phyloP scores from a whole-genome alignment of 2,329 filamentous ascomycete genomes.

The Fusarium circinatum region DNA sequence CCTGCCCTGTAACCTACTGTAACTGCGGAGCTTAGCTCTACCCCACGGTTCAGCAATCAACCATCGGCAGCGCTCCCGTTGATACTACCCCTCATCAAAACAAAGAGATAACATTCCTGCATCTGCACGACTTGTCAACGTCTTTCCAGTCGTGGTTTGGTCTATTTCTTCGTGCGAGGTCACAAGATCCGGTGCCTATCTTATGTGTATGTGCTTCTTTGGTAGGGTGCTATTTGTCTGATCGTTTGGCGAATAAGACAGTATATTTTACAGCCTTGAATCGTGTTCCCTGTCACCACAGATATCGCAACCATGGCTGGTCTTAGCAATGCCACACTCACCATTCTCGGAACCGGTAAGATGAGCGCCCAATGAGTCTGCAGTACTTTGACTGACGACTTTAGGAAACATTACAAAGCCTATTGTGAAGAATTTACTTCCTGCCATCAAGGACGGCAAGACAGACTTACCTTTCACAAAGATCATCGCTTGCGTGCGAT shows the following conservation, averaged over 20 bases:
- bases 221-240: not conserved
- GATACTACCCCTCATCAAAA: slow-evolving; percentile 15
- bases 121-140: slow-evolving; percentile 28
- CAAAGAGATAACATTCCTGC: slow-evolving; percentile 17
- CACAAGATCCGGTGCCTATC: not conserved
- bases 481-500: slow-evolving; percentile 47
- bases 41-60: slow-evolving; percentile 5
- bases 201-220: not conserved
- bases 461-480: slow-evolving; percentile 37
- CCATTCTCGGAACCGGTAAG: slow-evolving; percentile 40
- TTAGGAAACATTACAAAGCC: slow-evolving; percentile 48
- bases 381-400: not conserved
- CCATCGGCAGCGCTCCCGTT: slow-evolving; percentile 26
- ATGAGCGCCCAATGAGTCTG: not conserved
- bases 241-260: not conserved
- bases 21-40: not conserved
- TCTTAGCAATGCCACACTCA: slow-evolving; percentile 35
- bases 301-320: slow-evolving; percentile 24
- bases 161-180: not conserved
- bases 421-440: slow-evolving; percentile 42
- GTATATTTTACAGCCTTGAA: not conserved
- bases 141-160: slow-evolving; percentile 28
- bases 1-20: not conserved
- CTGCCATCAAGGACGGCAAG: slow-evolving; percentile 4
- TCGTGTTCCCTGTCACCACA: not conserved